Evolutionary conservation across 306 rosid genomes (phyloP), one percentile per base, ranked within the genome.

Genomic region (Urtica urens): DNA sequence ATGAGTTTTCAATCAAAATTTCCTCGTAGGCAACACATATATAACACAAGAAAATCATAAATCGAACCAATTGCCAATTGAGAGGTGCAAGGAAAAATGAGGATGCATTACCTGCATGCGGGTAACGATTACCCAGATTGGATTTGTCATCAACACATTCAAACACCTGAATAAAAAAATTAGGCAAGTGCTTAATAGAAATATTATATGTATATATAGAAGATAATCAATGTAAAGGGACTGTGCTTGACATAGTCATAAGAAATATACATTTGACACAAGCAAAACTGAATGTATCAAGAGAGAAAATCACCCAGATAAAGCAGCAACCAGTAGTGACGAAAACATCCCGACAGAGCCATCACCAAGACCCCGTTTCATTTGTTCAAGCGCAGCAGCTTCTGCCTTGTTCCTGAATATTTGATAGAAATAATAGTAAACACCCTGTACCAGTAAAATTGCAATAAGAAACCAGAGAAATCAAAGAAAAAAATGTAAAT

Each of bases 381-480:
- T 75, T 22, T 47, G 72, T 64, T 66, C 56, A 50, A 79, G 72
- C 5, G 84, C 61, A 69, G 80, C 85, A 63, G 56, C 79, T 71
- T 81, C 85, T 24, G 92, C 95, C 73, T 73, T 77, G 74, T 55
- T 77, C 95, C 99, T 81, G 94, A 90, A 90, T 85, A 85, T 71
- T 75, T 90, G 99, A 82, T 90, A 90, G 99, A 90, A 90, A 78
- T 90, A 90, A 76, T 85, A 90, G 72, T 85, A 90, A 81, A 90
- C 99, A 75, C 99, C 99, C 94, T 81, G 95, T 79, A 64, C 72
- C 66, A 77, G 71, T 60, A 68, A 63, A 79, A 73, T 63, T 41
- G 41, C 55, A 49, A 60, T 74, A 76, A 72, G 86, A 73, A 60
- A 38, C 59, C 46, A 58, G 16, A 66, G 50, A 67, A 42, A 62